Conservation (phyloP, 257 asterid genomes). For the Jasminum sambac region DNA sequence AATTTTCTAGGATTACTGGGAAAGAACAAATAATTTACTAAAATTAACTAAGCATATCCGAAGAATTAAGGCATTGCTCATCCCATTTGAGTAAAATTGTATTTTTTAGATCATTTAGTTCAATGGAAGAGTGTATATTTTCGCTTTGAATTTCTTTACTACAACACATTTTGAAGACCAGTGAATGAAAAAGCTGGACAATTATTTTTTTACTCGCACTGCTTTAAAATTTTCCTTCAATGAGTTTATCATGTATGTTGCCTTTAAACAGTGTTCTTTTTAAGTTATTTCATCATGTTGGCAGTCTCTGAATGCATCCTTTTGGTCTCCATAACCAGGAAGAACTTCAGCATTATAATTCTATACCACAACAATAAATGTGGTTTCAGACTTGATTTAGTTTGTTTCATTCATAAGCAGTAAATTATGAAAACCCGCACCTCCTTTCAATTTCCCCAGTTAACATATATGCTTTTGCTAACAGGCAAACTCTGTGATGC, state of each 20-base stretch:
- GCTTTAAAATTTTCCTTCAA: not conserved
- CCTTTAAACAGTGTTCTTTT: constrained; percentile 1
- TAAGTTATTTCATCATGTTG: not conserved
- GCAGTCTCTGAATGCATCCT: not conserved
- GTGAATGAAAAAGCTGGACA: not conserved
- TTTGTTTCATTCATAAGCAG: not conserved
- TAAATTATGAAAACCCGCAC: not conserved
- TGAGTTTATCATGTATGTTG: not conserved
- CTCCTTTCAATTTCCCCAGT: constrained; percentile 11
- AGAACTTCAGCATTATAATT: constrained; percentile 1
- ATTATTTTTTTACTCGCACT: not conserved
- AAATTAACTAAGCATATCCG: not conserved
- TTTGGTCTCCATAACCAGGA: not conserved
- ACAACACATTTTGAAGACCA: not conserved
- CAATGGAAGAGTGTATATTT: not conserved
- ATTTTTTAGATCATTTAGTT: not conserved
- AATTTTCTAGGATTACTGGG: not conserved
- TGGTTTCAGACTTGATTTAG: constrained; percentile 1
- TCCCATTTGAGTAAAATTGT: not conserved
- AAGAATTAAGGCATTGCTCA: not conserved
- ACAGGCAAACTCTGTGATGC: constrained; percentile 89
- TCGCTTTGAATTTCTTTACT: not conserved
- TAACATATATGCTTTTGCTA: constrained; percentile 24
- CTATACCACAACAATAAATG: constrained; percentile 2
- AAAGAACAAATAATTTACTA: not conserved